phyloP scores from a whole-genome alignment of 371 early-diverging fungal species.

The Mucor mucedo region DNA sequence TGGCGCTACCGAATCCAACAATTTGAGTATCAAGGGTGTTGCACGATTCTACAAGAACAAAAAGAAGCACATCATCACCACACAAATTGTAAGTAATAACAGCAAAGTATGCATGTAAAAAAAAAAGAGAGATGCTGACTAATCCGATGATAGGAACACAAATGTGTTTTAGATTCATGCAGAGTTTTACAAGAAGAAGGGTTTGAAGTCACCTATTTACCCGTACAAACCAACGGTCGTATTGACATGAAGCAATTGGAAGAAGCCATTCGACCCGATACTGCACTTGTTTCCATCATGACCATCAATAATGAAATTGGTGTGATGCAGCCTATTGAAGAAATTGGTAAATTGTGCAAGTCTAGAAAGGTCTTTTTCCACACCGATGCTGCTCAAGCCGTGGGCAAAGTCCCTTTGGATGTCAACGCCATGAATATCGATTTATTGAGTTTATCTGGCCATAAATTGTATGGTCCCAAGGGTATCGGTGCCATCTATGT shows the following conservation, averaged over 20 bases:
- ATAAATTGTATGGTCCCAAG: constrained; percentile 99
- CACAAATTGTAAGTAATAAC: constrained; percentile 79
- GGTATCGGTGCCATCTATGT: constrained; percentile 98
- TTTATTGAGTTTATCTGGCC: constrained; percentile 97
- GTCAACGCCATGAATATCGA: constrained; percentile 97
- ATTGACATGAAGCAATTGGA: constrained; percentile 82
- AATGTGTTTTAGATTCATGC: constrained; percentile 99
- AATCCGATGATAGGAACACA: constrained; percentile 84
- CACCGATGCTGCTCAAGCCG: constrained; percentile 99
- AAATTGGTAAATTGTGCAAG: constrained; percentile 93
- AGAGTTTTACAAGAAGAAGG: constrained; percentile 97
- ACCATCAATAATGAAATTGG: constrained; percentile 99
- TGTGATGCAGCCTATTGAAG: constrained; percentile 94
- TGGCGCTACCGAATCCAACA: constrained; percentile 99
- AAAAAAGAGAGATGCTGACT: neutral
- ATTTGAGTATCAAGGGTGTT: constrained; percentile 97
- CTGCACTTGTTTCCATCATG: constrained; percentile 96
- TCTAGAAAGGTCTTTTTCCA: constrained; percentile 93
- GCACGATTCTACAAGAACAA: constrained; percentile 94
- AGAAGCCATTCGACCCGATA: constrained; percentile 91
- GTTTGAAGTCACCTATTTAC: constrained; percentile 97
- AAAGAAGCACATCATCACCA: constrained; percentile 98
- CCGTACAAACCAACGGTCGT: constrained; percentile 89
- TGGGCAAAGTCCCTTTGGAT: constrained; percentile 97
- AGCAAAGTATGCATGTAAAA: neutral